Conservation (phyloP, 345 rosid species). For the Salix udensis region DNA sequence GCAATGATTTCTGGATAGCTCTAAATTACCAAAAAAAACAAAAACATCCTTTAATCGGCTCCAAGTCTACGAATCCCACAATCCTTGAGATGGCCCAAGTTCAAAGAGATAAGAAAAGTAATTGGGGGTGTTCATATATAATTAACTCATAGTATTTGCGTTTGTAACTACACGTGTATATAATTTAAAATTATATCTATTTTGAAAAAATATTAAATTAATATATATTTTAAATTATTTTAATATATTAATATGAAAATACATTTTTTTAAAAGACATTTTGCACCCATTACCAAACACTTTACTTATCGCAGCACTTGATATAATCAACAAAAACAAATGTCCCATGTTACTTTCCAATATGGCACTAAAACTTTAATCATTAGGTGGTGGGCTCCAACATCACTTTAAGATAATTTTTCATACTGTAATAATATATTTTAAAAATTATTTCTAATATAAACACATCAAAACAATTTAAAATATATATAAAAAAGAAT, state of each 20-base stretch:
- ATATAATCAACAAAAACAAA: not conserved
- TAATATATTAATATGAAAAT: no score
- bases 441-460: no score
- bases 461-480: no score
- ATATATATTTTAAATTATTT: no score
- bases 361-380: not conserved
- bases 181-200: no score
- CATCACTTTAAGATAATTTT: not conserved
- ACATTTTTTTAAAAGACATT: no score
- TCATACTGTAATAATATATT: no score
- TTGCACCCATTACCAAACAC: no score
- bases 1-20: slow-evolving; percentile 22
- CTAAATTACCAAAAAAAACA: slow-evolving; percentile 27
- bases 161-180: no score
- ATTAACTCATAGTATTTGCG: not conserved
- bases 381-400: not conserved
- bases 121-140: not conserved
- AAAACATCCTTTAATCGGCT: slow-evolving; percentile 12
- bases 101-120: not conserved
- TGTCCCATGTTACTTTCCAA: not conserved
- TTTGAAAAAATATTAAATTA: no score
- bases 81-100: slow-evolving; percentile 8
- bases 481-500: not conserved
- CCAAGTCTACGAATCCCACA: not conserved
- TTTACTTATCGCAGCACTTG: not conserved